phyloP scores from a whole-genome alignment of 768 basidiomycete genomes.

The Lactarius indigo region DNA sequence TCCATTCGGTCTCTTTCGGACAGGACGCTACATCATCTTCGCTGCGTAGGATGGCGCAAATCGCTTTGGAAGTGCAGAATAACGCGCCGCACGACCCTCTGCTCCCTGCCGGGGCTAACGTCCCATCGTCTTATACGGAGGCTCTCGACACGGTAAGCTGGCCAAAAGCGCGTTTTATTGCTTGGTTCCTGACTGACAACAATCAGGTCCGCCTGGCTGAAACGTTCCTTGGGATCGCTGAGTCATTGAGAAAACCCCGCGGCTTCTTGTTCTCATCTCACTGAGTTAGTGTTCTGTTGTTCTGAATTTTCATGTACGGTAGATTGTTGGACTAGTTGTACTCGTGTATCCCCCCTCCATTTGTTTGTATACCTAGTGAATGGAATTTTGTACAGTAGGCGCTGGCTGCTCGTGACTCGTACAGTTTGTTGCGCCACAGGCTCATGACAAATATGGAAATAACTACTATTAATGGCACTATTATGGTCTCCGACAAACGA shows the following conservation, averaged over 20 bases:
- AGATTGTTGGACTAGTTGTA: not conserved
- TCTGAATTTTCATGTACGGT: not conserved
- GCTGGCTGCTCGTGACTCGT: no score
- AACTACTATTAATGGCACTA: not conserved
- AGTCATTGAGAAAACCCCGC: slow-evolving; percentile 54
- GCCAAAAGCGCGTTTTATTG: not conserved
- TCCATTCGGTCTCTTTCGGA: slow-evolving; percentile 59
- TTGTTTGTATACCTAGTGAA: not conserved
- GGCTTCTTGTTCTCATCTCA: slow-evolving; percentile 37
- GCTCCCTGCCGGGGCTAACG: slow-evolving; percentile 5
- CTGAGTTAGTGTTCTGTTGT: not conserved
- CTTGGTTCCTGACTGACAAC: not conserved
- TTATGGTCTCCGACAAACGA: slow-evolving; percentile 5
- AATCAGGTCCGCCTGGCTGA: slow-evolving; percentile 50
- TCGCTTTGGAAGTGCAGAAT: slow-evolving; percentile 47
- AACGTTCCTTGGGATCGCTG: slow-evolving; percentile 57
- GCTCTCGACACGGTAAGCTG: slow-evolving; percentile 32
- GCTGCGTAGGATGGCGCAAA: slow-evolving; percentile 49
- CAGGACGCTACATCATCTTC: slow-evolving; percentile 30
- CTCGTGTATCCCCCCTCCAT: not conserved
- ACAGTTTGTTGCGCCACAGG: not conserved
- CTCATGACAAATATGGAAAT: not conserved
- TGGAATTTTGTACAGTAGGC: no score
- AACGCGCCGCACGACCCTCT: slow-evolving; percentile 41
- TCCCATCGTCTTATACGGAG: slow-evolving; percentile 40